phyloP scores from a whole-genome alignment of 177 flowering plant species.

The Vitis hybrid region DNA sequence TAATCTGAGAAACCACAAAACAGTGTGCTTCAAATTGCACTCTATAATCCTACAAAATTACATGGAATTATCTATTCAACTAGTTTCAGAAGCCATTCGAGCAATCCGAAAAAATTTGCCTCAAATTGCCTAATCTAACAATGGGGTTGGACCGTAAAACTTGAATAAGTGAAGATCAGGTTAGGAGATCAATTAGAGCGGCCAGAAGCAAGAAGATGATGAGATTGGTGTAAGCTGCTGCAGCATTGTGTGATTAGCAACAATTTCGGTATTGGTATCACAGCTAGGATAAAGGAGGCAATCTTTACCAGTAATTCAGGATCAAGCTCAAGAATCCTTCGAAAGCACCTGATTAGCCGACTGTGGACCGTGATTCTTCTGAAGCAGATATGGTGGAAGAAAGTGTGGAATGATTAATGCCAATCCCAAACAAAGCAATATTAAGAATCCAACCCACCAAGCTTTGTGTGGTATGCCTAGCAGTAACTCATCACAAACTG shows the following conservation, averaged over 20 bases:
- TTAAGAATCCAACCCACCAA: constrained; percentile 72
- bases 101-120: too few species aligned
- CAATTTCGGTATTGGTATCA: not conserved
- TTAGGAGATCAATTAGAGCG: too few species aligned
- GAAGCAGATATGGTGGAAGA: constrained; percentile 59
- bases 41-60: too few species aligned
- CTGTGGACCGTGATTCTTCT: constrained; percentile 19
- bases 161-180: too few species aligned
- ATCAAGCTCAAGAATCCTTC: constrained; percentile 30
- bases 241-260: not conserved
- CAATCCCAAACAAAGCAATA: constrained; percentile 57
- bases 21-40: too few species aligned
- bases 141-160: too few species aligned
- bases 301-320: not conserved
- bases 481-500: constrained; percentile 90
- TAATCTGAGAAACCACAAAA: too few species aligned
- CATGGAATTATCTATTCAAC: too few species aligned
- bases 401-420: constrained; percentile 61
- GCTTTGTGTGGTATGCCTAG: constrained; percentile 78
- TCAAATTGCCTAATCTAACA: too few species aligned
- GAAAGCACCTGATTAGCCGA: constrained; percentile 4
- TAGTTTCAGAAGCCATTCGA: too few species aligned
- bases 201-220: too few species aligned
- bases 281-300: not conserved
- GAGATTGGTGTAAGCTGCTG: too few species aligned